Evolutionary conservation across 2,329 filamentous ascomycete species (phyloP), one percentile per base, ranked within the genome.

Genomic region (Cladosporium halotolerans): DNA sequence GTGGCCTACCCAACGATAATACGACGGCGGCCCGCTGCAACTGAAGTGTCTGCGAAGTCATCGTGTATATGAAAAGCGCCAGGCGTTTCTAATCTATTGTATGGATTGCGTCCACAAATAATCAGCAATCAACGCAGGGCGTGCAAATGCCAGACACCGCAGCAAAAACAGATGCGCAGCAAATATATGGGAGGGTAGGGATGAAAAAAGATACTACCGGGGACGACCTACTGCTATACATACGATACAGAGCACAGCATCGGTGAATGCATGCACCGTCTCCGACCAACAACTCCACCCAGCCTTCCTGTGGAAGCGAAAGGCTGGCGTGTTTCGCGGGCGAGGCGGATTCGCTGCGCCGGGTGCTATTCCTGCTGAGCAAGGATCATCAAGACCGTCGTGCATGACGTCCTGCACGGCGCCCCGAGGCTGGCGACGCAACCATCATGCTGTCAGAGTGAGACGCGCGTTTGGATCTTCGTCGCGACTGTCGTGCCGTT

Each of bases 281-380:
- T n/a, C 36, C 36, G 8, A 39, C 36, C 36, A 39, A 14, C 10
- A 39, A 39, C 36, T 14, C 36, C 36, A 14, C 34, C 48, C 48
- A 19, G 39, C 40, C 48, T 42, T 49, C 36, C 14, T n/a, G n/a
- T 18, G 2, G 36, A 14, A 14, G 36, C 13, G 38, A 33, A 51
- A 38, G 48, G 48, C 48, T 51, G 48, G 48, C 48, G 48, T 51
- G 48, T 51, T 18, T 51, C 41, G 23, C 48, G 48, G 40, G 39
- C 36, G 36, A 28, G 23, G 23, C 23, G 23, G 23, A 13, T 43
- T 18, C 19, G 32, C 47, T 51, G 47, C 31, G 31, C 18, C 10
- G 32, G 11, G 13, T 38, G 32, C 48, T 44, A 50, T 50, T 50
- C 38, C 40, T 28, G 40, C 47, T 9, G 40, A 40, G 40, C 48